These are phyloP conservation scores for Candida pseudoglaebosa DNA, from an alignment of 805 yeast genomes.

Conservation along the genomic window DNA sequence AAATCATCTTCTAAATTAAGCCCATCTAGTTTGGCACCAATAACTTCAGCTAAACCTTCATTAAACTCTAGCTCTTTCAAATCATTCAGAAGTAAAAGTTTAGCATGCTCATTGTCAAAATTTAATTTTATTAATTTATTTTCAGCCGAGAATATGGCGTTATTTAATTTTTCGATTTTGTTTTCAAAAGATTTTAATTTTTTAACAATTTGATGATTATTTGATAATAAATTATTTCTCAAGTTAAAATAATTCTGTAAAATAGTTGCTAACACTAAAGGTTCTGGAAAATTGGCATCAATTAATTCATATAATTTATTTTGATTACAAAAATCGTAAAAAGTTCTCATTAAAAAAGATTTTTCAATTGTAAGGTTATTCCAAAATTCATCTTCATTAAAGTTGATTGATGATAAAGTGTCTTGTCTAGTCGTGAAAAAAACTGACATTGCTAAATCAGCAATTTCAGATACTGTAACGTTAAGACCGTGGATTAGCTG, in stretches of 20 bases:
- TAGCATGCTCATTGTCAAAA: slow-evolving; percentile 15
- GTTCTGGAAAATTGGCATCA: slow-evolving; percentile 74
- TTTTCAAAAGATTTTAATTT: slow-evolving; percentile 15
- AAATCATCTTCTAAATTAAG: slow-evolving; percentile 13
- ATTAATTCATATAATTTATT: slow-evolving; percentile 49
- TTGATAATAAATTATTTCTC: slow-evolving; percentile 27
- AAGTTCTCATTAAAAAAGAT: slow-evolving; percentile 66
- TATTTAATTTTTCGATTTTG: slow-evolving; percentile 13
- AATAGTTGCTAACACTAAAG: slow-evolving; percentile 61
- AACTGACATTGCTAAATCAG: slow-evolving; percentile 61
- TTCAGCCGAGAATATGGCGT: slow-evolving; percentile 15
- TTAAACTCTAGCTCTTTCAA: not conserved
- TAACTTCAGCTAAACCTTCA: not conserved
- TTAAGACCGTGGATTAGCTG: slow-evolving; percentile 70
- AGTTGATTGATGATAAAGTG: slow-evolving; percentile 51
- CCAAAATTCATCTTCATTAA: slow-evolving; percentile 64
- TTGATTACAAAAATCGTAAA: slow-evolving; percentile 59
- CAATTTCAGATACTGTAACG: slow-evolving; percentile 62
- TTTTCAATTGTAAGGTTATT: slow-evolving; percentile 66
- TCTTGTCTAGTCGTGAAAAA: slow-evolving; percentile 64
- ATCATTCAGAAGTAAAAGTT: not conserved
- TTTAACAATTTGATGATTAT: slow-evolving; percentile 19
- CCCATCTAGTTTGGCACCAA: not conserved
- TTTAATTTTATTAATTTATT: slow-evolving; percentile 15
- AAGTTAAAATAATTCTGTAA: slow-evolving; percentile 54